Evolutionary conservation across 352 stramenopile genomes (phyloP).

Genomic region (Globisporangium cystogenes): DNA sequence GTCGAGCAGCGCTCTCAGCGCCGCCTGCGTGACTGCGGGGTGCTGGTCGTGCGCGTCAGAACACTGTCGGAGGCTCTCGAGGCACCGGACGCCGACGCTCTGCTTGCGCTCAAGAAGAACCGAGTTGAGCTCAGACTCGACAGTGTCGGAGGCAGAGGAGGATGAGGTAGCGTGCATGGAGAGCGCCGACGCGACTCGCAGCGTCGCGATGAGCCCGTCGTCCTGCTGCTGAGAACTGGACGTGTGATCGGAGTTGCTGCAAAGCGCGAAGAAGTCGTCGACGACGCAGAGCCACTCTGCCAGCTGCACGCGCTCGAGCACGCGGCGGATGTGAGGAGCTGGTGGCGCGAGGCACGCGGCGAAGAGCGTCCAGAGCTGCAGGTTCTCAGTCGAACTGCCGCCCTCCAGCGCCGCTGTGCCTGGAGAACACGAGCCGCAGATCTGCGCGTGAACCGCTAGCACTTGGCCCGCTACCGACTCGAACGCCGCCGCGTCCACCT

Average conservation of each 20-base stretch:
- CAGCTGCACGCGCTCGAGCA: neutral
- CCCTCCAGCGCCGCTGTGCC: too few species aligned
- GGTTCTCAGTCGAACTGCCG: slow-evolving; percentile 7
- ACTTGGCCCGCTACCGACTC: slow-evolving; percentile 13
- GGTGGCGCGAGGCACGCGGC: slow-evolving; percentile 7
- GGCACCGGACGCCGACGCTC: neutral
- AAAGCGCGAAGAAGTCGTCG: slow-evolving; percentile 10
- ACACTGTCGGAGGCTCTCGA: slow-evolving; percentile 6
- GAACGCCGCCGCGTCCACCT: slow-evolving; percentile 23
- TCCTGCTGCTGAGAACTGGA: too few species aligned
- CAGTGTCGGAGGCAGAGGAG: too few species aligned
- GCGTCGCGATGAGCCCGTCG: slow-evolving; percentile 1
- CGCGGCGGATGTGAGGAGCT: slow-evolving; percentile 2
- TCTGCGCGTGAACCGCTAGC: slow-evolving; percentile 11
- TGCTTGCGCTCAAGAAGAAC: neutral
- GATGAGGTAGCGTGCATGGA: neutral
- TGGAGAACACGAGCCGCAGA: slow-evolving; percentile 12
- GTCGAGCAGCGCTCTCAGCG: slow-evolving; percentile 8
- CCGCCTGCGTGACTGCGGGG: slow-evolving; percentile 5
- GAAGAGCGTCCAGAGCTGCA: slow-evolving; percentile 28
- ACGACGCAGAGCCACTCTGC: slow-evolving; percentile 13
- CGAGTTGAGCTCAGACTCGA: neutral
- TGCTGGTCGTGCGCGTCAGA: neutral
- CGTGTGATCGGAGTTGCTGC: neutral
- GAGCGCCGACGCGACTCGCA: slow-evolving; percentile 7